Evolutionary conservation across 2,329 filamentous ascomycete genomes (phyloP).

Genomic region (Xylariomycetidae sp.): DNA sequence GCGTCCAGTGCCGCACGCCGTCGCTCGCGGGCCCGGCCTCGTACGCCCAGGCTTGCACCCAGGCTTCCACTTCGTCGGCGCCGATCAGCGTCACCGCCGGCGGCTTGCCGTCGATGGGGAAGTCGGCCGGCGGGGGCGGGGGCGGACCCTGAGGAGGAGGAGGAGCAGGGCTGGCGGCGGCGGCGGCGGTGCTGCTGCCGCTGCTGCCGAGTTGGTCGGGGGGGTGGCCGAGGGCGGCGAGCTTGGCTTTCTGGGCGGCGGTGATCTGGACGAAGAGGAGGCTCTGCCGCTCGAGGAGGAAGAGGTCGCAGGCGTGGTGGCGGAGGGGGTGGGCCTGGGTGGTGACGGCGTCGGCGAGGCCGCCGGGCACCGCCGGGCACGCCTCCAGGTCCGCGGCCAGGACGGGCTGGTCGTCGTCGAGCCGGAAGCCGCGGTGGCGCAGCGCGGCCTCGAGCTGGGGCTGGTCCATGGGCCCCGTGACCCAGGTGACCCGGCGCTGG

Average conservation of each 20-base stretch:
- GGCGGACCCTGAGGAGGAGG: background rate
- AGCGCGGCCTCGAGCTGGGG: slow-evolving; percentile 10
- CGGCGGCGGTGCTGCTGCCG: too few species aligned
- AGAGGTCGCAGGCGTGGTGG: slow-evolving; percentile 58
- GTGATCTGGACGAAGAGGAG: too few species aligned
- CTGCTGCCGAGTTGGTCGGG: background rate
- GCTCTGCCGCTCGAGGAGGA: slow-evolving; percentile 57
- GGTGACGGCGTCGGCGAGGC: too few species aligned
- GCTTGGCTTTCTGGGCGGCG: too few species aligned
- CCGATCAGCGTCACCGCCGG: too few species aligned
- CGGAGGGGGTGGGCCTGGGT: too few species aligned
- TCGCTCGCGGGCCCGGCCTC: background rate
- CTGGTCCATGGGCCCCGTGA: slow-evolving; percentile 13
- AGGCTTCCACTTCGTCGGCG: slow-evolving; percentile 1
- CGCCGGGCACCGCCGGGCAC: too few species aligned
- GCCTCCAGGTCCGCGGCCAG: slow-evolving; percentile 8
- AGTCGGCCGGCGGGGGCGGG: slow-evolving; percentile 46
- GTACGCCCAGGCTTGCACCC: slow-evolving; percentile 11
- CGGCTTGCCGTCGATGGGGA: slow-evolving; percentile 17
- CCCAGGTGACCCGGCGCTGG: slow-evolving; percentile 10
- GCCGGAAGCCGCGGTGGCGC: slow-evolving; percentile 3
- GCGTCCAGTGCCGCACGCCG: slow-evolving; percentile 9
- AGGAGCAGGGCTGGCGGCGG: background rate
- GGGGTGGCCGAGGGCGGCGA: too few species aligned
- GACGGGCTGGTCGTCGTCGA: slow-evolving; percentile 9